phyloP scores from a whole-genome alignment of 805 yeast species.

The Nakazawaea wickerhamii region DNA sequence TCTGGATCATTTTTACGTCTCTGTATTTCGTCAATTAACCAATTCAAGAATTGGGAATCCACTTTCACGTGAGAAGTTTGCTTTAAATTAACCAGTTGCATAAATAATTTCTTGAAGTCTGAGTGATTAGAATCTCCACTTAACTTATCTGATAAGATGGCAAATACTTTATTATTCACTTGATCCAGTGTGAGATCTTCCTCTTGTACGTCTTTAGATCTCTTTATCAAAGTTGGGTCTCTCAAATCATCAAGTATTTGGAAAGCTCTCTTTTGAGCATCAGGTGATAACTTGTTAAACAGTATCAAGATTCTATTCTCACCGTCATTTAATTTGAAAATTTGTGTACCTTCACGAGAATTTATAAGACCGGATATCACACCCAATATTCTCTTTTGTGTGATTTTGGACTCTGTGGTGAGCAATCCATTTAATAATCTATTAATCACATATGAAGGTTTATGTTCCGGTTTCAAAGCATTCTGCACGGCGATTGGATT shows the following conservation, averaged over 20 bases:
- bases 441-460: conserved; percentile 7
- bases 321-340: conserved; percentile 19
- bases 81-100: conserved; percentile 29
- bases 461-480: conserved; percentile 20
- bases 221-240: conserved; percentile 10
- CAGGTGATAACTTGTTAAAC: conserved; percentile 19
- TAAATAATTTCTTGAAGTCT: conserved; percentile 38
- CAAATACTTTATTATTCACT: conserved; percentile 30
- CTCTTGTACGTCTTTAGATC: conserved; percentile 13
- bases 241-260: conserved; percentile 44
- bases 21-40: conserved; percentile 52
- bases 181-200: not conserved
- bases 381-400: conserved; percentile 47
- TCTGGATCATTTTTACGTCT: conserved; percentile 21
- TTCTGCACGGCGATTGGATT: conserved; percentile 55
- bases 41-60: conserved; percentile 44
- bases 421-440: conserved; percentile 6
- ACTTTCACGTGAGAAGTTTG: conserved; percentile 25
- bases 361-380: conserved; percentile 42
- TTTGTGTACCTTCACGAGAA: conserved; percentile 26
- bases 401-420: conserved; percentile 21
- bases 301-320: conserved; percentile 17
- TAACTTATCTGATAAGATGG: conserved; percentile 31
- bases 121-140: conserved; percentile 27
- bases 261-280: conserved; percentile 32